These are phyloP conservation scores for Aspergillus intermedius DNA, from an alignment of 2,329 filamentous ascomycete species.

Conservation along the genomic window DNA sequence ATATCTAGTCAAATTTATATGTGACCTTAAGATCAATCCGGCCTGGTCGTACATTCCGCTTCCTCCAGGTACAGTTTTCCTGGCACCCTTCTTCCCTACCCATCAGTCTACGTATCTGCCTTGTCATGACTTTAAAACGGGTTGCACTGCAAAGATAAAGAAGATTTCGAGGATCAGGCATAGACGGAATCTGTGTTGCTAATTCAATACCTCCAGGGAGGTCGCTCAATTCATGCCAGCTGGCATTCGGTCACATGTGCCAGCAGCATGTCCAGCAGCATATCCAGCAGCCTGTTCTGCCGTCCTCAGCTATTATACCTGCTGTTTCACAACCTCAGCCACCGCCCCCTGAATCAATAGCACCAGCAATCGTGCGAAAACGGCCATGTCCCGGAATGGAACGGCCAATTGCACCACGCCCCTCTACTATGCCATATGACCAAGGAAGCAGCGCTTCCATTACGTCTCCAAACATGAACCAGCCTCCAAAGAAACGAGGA, in stretches of 20 bases:
- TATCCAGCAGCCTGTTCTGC: slow-evolving; percentile 16
- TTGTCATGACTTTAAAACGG: not conserved
- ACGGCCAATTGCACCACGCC: slow-evolving; percentile 26
- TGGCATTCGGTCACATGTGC: slow-evolving; percentile 30
- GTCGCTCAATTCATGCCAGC: slow-evolving; percentile 33
- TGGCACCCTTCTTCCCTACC: slow-evolving; percentile 1
- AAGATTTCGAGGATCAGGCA: not conserved
- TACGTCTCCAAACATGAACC: slow-evolving; percentile 31
- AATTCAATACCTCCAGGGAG: slow-evolving; percentile 24
- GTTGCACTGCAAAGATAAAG: not conserved
- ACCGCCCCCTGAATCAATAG: slow-evolving; percentile 15
- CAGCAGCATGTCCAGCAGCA: slow-evolving; percentile 21
- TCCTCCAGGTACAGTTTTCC: slow-evolving; percentile 33
- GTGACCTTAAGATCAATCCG: slow-evolving; percentile 30
- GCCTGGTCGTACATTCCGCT: slow-evolving; percentile 38
- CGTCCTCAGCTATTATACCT: slow-evolving; percentile 12
- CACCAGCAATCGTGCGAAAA: slow-evolving; percentile 22
- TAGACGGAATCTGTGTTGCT: slow-evolving; percentile 6
- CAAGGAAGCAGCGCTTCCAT: slow-evolving; percentile 27
- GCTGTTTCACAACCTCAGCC: slow-evolving; percentile 11
- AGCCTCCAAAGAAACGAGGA: slow-evolving; percentile 37
- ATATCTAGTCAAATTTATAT: slow-evolving; percentile 33
- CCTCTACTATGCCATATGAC: slow-evolving; percentile 34
- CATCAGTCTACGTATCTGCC: not conserved
- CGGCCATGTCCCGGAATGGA: slow-evolving; percentile 23